Percentiles rank a stretch among this genome's conserved stretches.
Conservation (phyloP, 805 yeast species). For the Naumovozyma baii region DNA sequence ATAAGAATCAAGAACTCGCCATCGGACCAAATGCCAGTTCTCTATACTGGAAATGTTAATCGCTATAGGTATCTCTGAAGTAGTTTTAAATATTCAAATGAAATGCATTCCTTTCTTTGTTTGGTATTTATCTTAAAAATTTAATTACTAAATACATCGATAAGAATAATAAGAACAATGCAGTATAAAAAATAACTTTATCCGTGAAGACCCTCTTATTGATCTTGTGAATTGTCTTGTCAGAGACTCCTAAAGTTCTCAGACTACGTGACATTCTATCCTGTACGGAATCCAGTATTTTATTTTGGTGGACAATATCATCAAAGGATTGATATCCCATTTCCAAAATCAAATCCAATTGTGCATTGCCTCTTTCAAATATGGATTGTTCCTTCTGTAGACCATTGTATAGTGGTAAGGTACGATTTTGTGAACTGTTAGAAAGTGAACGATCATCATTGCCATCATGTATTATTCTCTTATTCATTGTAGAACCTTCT, state of each 20-base stretch:
- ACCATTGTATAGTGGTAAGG: slow-evolving; percentile 44
- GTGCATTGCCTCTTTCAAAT: slow-evolving; percentile 61
- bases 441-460: slow-evolving; percentile 4
- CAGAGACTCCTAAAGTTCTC: slow-evolving; percentile 76
- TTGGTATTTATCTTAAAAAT: slow-evolving; percentile 43
- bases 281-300: slow-evolving; percentile 54
- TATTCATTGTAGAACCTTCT: slow-evolving; percentile 21
- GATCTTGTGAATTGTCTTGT: slow-evolving; percentile 68
- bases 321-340: slow-evolving; percentile 82
- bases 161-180: slow-evolving; percentile 51
- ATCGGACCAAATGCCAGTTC: slow-evolving; percentile 60
- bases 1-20: slow-evolving; percentile 44
- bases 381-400: slow-evolving; percentile 57
- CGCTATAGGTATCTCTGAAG: not conserved
- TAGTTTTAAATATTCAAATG: too few relatives aligned
- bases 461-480: slow-evolving; percentile 23
- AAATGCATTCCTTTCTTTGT: not conserved
- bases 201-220: slow-evolving; percentile 80
- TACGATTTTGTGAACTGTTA: slow-evolving; percentile 1
- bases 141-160: slow-evolving; percentile 56
- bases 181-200: slow-evolving; percentile 76
- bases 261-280: slow-evolving; percentile 54
- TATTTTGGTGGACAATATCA: slow-evolving; percentile 78
- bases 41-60: slow-evolving; percentile 47
- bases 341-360: slow-evolving; percentile 80